Evolutionary conservation across 768 basidiomycete species (phyloP), one percentile per base, ranked within the genome.

Genomic region (Brasilioporus rufonigricans): DNA sequence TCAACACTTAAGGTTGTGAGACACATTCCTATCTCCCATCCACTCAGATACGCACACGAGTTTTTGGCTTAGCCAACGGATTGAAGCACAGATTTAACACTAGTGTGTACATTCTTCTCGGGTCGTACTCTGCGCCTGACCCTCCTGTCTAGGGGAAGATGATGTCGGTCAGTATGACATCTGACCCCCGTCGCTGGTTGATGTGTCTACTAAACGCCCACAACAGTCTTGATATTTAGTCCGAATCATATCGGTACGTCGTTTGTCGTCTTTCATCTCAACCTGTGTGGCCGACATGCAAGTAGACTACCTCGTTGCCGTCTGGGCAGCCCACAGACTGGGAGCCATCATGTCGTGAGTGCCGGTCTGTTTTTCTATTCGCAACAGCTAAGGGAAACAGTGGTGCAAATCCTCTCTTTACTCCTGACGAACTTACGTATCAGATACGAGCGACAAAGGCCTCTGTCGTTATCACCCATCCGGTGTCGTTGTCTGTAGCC

Each of bases 391-490:
- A 65, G 39, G 24, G 8, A 7, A n/a, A 7, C 38, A 85, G 84
- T 13, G 82, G 82, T 18, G 81, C 84, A 12, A 88, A 88, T 59
- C 86, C 86, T 3, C 69, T 71, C 6, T 87, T 80, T 64, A 81
- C 79, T 16, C 62, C 72, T 3, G 80, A 81, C 12, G 86, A 88
- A 61, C 76, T 88, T 3, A 70, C 68, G 4, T 74, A 87, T 62
- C 86, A 87, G 64, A 73, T 87, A 36, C 63, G 71, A 24, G 68
- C 74, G 4, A 76, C 78, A 13, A 77, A 75, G 46, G 73, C 83
- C 1, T 67, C 76, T 11, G 62, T 85, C 36, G 61, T 86, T 33
- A 68, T 86, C 44, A 69, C 75, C 16, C 79, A 83, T 54, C 74
- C 82, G 3, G 71, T 70, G 11, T 75, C 73, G 45, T 60, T 82